These are phyloP conservation scores for Lomentospora prolificans DNA, from an alignment of 2,329 filamentous ascomycete genomes.

Conservation along the genomic window DNA sequence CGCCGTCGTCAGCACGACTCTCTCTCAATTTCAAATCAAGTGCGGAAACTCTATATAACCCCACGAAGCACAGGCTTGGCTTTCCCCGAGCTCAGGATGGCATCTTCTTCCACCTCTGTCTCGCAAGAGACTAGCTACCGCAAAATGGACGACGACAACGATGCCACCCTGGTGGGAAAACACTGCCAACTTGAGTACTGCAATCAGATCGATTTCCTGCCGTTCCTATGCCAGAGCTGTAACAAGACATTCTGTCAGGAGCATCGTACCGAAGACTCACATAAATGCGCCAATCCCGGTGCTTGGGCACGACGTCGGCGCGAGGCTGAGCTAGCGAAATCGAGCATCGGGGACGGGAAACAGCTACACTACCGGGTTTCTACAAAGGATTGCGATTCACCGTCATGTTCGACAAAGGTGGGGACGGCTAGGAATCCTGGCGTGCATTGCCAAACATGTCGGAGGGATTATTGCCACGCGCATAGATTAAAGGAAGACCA, in stretches of 20 bases:
- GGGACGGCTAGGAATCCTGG: slow-evolving; percentile 58
- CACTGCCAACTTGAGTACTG: slow-evolving; percentile 91
- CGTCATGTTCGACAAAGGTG: slow-evolving; percentile 59
- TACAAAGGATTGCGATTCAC: slow-evolving; percentile 59
- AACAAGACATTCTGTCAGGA: slow-evolving; percentile 80
- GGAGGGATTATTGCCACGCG: slow-evolving; percentile 66
- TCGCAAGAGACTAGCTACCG: slow-evolving; percentile 49
- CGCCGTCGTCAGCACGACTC: slow-evolving; percentile 5
- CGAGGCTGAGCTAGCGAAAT: slow-evolving; percentile 40
- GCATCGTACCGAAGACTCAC: slow-evolving; percentile 77
- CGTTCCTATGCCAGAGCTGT: slow-evolving; percentile 89
- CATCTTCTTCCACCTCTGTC: slow-evolving; percentile 33
- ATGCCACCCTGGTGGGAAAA: slow-evolving; percentile 75
- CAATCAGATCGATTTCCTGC: slow-evolving; percentile 90
- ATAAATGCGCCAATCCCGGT: slow-evolving; percentile 54
- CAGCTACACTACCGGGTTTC: slow-evolving; percentile 43
- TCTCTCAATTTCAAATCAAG: background rate
- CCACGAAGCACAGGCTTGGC: slow-evolving; percentile 5
- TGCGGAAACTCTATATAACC: background rate
- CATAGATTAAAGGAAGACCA: slow-evolving; percentile 74
- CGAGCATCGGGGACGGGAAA: slow-evolving; percentile 44
- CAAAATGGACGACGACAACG: slow-evolving; percentile 60
- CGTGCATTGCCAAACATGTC: slow-evolving; percentile 63
- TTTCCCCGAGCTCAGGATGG: slow-evolving; percentile 31
- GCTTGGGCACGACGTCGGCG: slow-evolving; percentile 52